Evolutionary conservation across 371 early-diverging fungal genomes (phyloP), one percentile per base, ranked within the genome.

Genomic region (Lichtheimia ornata): DNA sequence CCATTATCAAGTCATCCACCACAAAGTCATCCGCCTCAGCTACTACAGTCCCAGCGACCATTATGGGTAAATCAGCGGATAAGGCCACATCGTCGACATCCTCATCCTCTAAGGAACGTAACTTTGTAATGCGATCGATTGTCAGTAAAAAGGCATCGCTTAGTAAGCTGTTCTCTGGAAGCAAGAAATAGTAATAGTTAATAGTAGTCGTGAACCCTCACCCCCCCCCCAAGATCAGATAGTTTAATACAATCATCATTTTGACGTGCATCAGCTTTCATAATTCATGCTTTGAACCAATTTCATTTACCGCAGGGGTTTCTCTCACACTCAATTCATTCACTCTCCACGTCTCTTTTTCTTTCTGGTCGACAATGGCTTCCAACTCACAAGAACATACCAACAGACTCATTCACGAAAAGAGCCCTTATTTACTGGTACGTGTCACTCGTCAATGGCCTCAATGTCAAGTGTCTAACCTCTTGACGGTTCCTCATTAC

Each of bases 371-470:
- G 9, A 35, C 35, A 9, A 35, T 35, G 35, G 11, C 35, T 35
- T 35, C 35, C 35, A 35, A 6, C 11, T 11, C 47, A n/a, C 30
- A 55, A 11, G 7, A 70, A 27, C 61, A 65, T 60, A 74, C 75
- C 4, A 88, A 88, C 64, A 82, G 83, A 14, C 72, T 88, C 9
- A 65, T 72, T n/a, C 53, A 80, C 1, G 84, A 87, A 56, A 84
- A 83, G 64, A 85, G 85, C 27, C 84, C 87, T 50, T 88, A 88
- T 66, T 65, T 88, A 24, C 60, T 83, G 71, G 83, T 83, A 79
- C 43, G 56, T 14, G 35, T 11, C 35, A 35, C 0, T 9, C 7
- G 6, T 4, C 28, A 1, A 2, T 28, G 11, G 2, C 11, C 35
- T n/a, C 1, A 52, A 15, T 13, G 28, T 1, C 5, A 30, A 60